Evolutionary conservation across 2,329 filamentous ascomycete genomes (phyloP).

Genomic region (Falciphora oryzae): DNA sequence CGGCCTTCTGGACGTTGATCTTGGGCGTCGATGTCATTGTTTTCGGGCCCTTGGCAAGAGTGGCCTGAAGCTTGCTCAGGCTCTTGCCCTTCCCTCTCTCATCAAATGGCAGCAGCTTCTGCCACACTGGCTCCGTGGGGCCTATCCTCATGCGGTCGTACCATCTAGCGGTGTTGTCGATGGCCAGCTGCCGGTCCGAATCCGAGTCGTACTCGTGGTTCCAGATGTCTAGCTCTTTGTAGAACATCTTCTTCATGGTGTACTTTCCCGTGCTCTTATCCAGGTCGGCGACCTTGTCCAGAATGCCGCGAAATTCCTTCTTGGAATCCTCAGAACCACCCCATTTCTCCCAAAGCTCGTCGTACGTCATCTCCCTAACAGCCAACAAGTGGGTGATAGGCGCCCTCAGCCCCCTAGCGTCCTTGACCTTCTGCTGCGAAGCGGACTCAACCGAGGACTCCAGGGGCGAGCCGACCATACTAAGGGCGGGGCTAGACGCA

Average conservation of each 20-base stretch:
- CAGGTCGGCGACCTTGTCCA: slow-evolving; percentile 54
- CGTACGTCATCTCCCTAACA: slow-evolving; percentile 43
- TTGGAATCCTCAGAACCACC: slow-evolving; percentile 34
- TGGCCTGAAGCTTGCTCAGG: slow-evolving; percentile 55
- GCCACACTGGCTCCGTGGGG: slow-evolving; percentile 53
- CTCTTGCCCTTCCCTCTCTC: slow-evolving; percentile 56
- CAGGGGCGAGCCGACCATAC: slow-evolving; percentile 45
- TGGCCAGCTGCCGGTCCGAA: slow-evolving; percentile 51
- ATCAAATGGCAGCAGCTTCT: slow-evolving; percentile 50
- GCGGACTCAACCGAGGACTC: slow-evolving; percentile 43
- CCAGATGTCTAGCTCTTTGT: slow-evolving; percentile 61
- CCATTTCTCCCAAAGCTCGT: slow-evolving; percentile 45
- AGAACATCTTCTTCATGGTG: slow-evolving; percentile 50
- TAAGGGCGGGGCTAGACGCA: slow-evolving; percentile 51
- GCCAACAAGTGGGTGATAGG: slow-evolving; percentile 58
- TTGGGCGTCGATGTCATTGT: slow-evolving; percentile 34
- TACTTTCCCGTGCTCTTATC: slow-evolving; percentile 44
- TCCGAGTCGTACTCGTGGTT: slow-evolving; percentile 50
- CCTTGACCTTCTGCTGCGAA: slow-evolving; percentile 48
- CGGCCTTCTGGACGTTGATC: slow-evolving; percentile 43
- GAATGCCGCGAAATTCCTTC: slow-evolving; percentile 46
- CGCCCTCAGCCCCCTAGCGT: slow-evolving; percentile 33
- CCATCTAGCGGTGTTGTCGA: slow-evolving; percentile 54
- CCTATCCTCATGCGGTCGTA: slow-evolving; percentile 56
- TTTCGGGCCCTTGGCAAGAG: slow-evolving; percentile 45